Percentiles rank a stretch among this genome's conserved stretches.
These are phyloP conservation scores for Umbelopsis vinacea DNA, from an alignment of 192 early-diverging fungal species.

Conservation along the genomic window DNA sequence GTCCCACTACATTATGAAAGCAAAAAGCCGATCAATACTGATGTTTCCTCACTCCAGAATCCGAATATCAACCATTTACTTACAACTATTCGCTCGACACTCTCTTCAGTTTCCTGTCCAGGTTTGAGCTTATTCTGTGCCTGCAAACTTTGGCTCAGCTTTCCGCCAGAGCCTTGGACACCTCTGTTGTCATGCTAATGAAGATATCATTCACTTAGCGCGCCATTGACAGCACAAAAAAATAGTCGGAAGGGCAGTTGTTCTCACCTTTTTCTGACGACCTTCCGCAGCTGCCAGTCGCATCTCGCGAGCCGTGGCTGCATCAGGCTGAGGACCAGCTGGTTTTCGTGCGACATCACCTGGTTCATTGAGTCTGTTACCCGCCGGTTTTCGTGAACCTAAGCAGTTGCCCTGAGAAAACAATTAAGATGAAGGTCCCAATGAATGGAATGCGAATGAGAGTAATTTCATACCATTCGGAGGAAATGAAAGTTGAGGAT, in stretches of 20 bases:
- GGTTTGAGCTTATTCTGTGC: constrained; percentile 3
- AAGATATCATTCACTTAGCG: neutral
- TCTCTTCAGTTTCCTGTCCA: neutral
- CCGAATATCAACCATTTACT: neutral
- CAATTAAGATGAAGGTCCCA: neutral
- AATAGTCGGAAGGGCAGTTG: neutral
- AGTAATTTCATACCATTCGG: neutral
- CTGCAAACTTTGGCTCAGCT: constrained; percentile 6
- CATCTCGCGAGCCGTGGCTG: neutral
- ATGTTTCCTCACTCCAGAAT: neutral
- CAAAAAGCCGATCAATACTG: neutral
- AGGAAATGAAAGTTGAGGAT: neutral
- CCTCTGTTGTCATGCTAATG: constrained; percentile 3
- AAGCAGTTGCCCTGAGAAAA: constrained; percentile 10
- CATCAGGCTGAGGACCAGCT: neutral
- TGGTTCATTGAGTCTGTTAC: neutral
- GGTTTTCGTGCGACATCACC: neutral
- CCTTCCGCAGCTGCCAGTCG: neutral
- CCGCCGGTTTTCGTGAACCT: constrained; percentile 16
- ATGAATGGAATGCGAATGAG: neutral
- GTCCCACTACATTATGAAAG: neutral
- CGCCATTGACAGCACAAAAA: neutral
- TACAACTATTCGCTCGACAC: constrained; percentile 1
- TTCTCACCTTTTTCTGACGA: neutral
- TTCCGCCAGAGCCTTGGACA: neutral